These are phyloP conservation scores for Monilinia aucupariae DNA, from an alignment of 2,329 filamentous ascomycete species.

Conservation along the genomic window DNA sequence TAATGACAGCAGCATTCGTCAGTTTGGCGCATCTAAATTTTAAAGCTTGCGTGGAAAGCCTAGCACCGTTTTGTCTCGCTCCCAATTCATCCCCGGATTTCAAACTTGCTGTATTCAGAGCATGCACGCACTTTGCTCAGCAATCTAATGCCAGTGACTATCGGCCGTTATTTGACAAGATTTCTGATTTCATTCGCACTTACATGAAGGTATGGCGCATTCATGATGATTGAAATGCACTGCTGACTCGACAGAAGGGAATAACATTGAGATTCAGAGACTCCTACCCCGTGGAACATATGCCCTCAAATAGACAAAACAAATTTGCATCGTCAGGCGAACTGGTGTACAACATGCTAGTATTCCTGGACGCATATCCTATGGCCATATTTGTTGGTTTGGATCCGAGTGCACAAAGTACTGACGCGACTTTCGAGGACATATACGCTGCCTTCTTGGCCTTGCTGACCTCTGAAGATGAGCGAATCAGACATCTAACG, in stretches of 20 bases:
- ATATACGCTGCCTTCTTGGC: slow-evolving; percentile 30
- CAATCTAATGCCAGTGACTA: slow-evolving; percentile 47
- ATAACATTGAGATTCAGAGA: slow-evolving; percentile 26
- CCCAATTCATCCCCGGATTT: slow-evolving; percentile 53
- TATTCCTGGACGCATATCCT: slow-evolving; percentile 53
- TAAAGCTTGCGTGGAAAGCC: slow-evolving; percentile 51
- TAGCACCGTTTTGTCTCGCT: slow-evolving; percentile 53
- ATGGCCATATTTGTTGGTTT: slow-evolving; percentile 43
- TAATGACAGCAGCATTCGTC: slow-evolving; percentile 63
- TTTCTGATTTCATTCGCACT: slow-evolving; percentile 51
- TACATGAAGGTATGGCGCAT: slow-evolving; percentile 47
- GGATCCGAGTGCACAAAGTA: slow-evolving; percentile 36
- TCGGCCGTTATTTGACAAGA: slow-evolving; percentile 49
- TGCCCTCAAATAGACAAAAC: slow-evolving; percentile 38
- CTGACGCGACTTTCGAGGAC: slow-evolving; percentile 35
- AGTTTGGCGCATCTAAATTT: slow-evolving; percentile 58
- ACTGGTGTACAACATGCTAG: slow-evolving; percentile 49
- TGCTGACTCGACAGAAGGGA: slow-evolving; percentile 26
- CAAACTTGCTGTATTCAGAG: slow-evolving; percentile 57
- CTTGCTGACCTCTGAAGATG: slow-evolving; percentile 34
- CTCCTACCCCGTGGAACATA: slow-evolving; percentile 37
- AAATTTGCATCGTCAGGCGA: slow-evolving; percentile 39
- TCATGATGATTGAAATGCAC: background rate
- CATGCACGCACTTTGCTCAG: slow-evolving; percentile 57
- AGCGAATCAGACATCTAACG: slow-evolving; percentile 32